These are phyloP conservation scores for Monotropa hypopitys DNA, from an alignment of 179 eudicot species.

Conservation along the genomic window DNA sequence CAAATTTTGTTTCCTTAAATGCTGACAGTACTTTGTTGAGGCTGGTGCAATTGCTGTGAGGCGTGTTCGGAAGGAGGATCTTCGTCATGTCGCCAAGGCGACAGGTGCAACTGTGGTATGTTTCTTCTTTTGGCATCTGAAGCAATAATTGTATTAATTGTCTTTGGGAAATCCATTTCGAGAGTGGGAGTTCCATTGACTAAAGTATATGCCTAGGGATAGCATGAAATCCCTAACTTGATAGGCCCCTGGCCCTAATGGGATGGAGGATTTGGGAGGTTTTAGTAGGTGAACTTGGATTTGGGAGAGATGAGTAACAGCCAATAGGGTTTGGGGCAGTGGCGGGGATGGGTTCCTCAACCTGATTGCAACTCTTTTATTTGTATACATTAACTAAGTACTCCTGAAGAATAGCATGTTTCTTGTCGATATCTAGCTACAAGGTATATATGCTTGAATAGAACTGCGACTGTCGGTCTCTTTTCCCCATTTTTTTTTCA, in stretches of 20 bases:
- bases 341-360: neutral
- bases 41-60: slow-evolving; percentile 96
- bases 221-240: neutral
- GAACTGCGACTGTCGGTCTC: neutral
- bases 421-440: neutral
- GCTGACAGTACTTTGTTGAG: slow-evolving; percentile 77
- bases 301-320: neutral
- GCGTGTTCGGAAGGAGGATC: slow-evolving; percentile 83
- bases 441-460: neutral
- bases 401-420: neutral
- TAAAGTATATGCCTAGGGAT: neutral
- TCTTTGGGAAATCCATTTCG: neutral
- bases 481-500: neutral
- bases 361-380: neutral
- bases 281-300: neutral
- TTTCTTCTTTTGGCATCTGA: neutral
- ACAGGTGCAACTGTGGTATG: slow-evolving; percentile 96
- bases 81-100: slow-evolving; percentile 96
- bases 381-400: neutral
- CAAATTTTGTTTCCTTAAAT: neutral
- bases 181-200: neutral
- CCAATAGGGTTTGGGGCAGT: neutral
- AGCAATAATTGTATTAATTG: neutral
- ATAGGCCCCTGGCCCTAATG: neutral
- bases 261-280: neutral